Base-by-base conservation (phyloP, 1,284 basidiomycete genomes). In the Bjerkandera adusta region DNA sequence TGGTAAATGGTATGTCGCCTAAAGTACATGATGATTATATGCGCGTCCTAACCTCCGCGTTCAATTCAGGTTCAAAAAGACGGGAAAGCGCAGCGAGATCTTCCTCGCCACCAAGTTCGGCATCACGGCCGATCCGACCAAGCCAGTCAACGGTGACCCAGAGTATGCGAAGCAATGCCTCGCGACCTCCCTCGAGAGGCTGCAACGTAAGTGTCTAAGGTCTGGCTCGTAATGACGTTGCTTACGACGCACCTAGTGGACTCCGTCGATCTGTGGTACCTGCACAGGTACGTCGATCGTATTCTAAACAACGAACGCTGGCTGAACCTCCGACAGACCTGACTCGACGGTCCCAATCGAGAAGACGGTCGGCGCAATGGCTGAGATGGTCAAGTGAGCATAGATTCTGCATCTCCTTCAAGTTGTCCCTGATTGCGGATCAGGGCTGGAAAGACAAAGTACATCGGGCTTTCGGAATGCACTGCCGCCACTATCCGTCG, bases 81-180 rank as follows among this genome's bases (percentile, higher is more conserved):
- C 63, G 1, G 69, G 69, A 2, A 69, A 70, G 57, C 61, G 70
- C 4, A 53, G 63, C 36, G 60, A 73, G 33, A 69, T 76, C 36
- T 76, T 76, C 59, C 65, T 77, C 3, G 73, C 70, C 1, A 75
- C 73, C 45, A 77, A 75, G 57, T 73, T 71, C 38, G 71, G 67
- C 41, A 2, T 65, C 34, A 33, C 43, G 10, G 33, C 39, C 10
- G 25, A 44, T 4, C 47, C 50, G 1, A 41, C 34, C 27, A 38
- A 49, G 12, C 21, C 30, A 4, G 46, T 59, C 32, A 54, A 58
- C 16, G 58, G 57, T n/a, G 53, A 51, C 8, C 61, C 63, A 13
- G 65, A 63, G 18, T 65, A 66, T 40, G 60, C 65, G 36, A 64
- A 62, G 42, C 39, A 58, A 33, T 61, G 63, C 10, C 55, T 63